Evolutionary conservation across 129 eudicot genomes (phyloP).

Genomic region (Ambrosia trifida): DNA sequence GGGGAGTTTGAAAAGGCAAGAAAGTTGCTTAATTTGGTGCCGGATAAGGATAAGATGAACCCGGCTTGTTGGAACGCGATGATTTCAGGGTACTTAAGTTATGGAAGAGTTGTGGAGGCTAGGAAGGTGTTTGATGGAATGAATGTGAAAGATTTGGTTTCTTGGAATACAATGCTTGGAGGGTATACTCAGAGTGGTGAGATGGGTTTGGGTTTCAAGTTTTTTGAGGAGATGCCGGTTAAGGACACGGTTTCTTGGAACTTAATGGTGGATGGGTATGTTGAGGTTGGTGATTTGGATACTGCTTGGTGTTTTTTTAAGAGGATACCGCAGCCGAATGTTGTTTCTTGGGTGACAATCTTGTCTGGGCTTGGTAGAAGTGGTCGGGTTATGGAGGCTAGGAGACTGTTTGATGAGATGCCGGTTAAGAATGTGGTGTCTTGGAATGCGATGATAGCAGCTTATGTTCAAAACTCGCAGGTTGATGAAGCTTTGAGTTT

Average conservation of each 20-base stretch:
- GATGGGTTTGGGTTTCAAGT: slow-evolving; percentile 40
- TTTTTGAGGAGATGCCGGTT: slow-evolving; percentile 47
- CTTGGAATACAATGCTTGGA: slow-evolving; percentile 66
- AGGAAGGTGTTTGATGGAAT: slow-evolving; percentile 48
- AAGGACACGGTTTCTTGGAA: slow-evolving; percentile 62
- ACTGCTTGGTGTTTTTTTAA: slow-evolving; percentile 44
- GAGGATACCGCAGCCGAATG: slow-evolving; percentile 41
- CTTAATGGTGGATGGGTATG: slow-evolving; percentile 55
- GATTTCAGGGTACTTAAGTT: slow-evolving; percentile 52
- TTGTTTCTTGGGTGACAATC: slow-evolving; percentile 61
- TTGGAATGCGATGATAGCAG: slow-evolving; percentile 73
- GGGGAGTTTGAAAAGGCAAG: slow-evolving; percentile 52
- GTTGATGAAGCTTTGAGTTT: slow-evolving; percentile 44
- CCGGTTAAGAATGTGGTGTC: slow-evolving; percentile 48
- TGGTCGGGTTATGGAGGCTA: slow-evolving; percentile 51
- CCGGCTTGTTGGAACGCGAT: slow-evolving; percentile 71
- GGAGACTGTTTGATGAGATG: slow-evolving; percentile 48
- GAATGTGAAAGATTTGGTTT: slow-evolving; percentile 49
- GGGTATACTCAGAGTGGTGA: slow-evolving; percentile 53
- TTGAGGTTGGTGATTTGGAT: slow-evolving; percentile 50
- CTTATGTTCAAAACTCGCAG: slow-evolving; percentile 49
- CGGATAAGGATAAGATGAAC: slow-evolving; percentile 48
- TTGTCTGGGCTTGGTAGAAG: slow-evolving; percentile 46
- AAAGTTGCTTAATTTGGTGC: slow-evolving; percentile 35
- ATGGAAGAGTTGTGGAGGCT: slow-evolving; percentile 35